Conservation (phyloP, 306 rosid genomes). For the Mimosa bimucronata region DNA sequence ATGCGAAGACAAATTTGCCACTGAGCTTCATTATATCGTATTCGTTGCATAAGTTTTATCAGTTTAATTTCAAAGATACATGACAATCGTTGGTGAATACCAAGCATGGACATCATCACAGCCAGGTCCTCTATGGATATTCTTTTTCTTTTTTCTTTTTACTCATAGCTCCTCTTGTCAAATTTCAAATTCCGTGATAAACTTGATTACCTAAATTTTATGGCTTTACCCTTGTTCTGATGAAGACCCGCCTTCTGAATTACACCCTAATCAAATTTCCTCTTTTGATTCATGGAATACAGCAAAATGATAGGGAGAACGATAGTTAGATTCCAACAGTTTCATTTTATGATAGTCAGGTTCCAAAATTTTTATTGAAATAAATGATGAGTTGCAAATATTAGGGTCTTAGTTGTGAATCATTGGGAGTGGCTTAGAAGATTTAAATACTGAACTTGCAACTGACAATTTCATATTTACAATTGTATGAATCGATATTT, state of each 20-base stretch:
- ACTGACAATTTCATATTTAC: not conserved
- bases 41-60: not conserved
- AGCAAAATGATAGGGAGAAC: not conserved
- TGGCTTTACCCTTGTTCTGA: constrained; percentile 29
- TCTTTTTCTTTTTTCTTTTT: not conserved
- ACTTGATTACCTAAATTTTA: constrained; percentile 9
- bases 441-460: not conserved
- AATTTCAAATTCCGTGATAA: constrained; percentile 46
- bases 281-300: not conserved
- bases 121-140: not conserved
- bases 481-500: not conserved
- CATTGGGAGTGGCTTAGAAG: not conserved
- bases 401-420: not conserved
- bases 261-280: not conserved
- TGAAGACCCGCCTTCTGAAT: constrained; percentile 56
- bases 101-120: not conserved
- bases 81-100: not conserved
- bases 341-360: too few species aligned
- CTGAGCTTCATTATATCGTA: not conserved
- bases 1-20: not conserved
- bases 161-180: constrained; percentile 41
- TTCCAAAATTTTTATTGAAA: not conserved
- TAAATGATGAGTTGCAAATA: not conserved
- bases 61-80: not conserved
- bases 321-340: not conserved